Evolutionary conservation across 345 rosid genomes (phyloP).

Genomic region (Cardamine resedifolia): DNA sequence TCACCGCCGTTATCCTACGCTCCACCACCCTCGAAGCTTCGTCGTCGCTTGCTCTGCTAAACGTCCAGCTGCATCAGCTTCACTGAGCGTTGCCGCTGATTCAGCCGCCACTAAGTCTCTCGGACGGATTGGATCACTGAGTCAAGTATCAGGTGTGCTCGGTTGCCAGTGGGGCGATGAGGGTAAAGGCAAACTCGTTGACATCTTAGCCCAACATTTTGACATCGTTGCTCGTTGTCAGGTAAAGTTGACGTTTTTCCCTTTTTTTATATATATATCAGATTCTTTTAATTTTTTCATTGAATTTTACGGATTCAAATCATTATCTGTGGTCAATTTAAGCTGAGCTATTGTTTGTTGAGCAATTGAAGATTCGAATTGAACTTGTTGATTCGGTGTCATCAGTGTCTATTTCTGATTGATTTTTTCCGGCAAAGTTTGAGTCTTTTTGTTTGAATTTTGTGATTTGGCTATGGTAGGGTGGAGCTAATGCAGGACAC

Average conservation of each 20-base stretch:
- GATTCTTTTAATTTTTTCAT: neutral
- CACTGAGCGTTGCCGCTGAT: conserved; percentile 47
- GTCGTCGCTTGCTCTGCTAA: conserved; percentile 44
- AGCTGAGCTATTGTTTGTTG: conserved; percentile 1
- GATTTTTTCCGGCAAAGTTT: neutral
- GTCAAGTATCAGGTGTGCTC: conserved; percentile 88
- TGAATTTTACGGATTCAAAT: neutral
- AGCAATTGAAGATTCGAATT: neutral
- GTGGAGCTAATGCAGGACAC: conserved; percentile 99
- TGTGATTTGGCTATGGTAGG: conserved; percentile 45
- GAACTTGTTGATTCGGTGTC: neutral
- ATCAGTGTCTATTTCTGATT: neutral
- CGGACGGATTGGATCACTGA: conserved; percentile 61
- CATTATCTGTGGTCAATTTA: neutral
- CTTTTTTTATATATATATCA: neutral
- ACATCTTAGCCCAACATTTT: conserved; percentile 81
- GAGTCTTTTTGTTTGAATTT: neutral
- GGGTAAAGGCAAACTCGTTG: conserved; percentile 98
- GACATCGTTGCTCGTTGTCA: conserved; percentile 98
- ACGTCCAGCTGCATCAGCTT: conserved; percentile 39
- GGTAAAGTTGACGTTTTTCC: conserved; percentile 41
- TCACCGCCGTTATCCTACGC: conserved; percentile 26
- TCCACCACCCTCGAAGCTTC: conserved; percentile 39
- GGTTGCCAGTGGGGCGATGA: conserved; percentile 99
- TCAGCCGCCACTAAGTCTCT: conserved; percentile 44